Conservation (phyloP, 106 monocot genomes). For the Amphibolis antarctica region DNA sequence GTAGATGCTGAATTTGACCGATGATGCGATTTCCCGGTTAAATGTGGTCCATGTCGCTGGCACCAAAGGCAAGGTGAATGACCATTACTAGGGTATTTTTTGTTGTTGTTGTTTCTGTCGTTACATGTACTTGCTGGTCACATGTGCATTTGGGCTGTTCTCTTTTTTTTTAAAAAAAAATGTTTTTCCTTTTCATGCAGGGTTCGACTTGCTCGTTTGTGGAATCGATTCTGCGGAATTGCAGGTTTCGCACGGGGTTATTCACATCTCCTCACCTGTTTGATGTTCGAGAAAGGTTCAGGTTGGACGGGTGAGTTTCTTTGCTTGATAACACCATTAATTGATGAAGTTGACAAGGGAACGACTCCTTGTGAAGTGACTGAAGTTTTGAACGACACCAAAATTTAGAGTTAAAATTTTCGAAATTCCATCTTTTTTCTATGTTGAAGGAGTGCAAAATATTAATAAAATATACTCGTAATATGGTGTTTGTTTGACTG, state of each 20-base stretch:
- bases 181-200: constrained; percentile 15
- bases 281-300: constrained; percentile 77
- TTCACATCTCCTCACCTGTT: constrained; percentile 92
- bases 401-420: no score
- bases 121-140: background rate
- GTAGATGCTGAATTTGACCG: constrained; percentile 67
- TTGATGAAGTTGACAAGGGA: no score
- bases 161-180: no score
- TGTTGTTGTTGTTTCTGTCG: background rate
- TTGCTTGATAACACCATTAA: no score
- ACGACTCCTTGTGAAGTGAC: no score
- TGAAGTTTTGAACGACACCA: no score
- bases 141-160: background rate
- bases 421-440: no score
- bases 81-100: background rate
- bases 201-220: constrained; percentile 96
- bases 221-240: constrained; percentile 69
- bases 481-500: no score
- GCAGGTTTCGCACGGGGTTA: constrained; percentile 73
- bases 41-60: constrained; percentile 94
- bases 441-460: no score
- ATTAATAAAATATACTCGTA: no score
- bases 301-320: constrained; percentile 74
- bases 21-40: constrained; percentile 34
- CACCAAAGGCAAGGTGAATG: constrained; percentile 82